Base-by-base conservation (phyloP, 2,329 filamentous ascomycete genomes). In the Neopestalotiopsis clavispora region DNA sequence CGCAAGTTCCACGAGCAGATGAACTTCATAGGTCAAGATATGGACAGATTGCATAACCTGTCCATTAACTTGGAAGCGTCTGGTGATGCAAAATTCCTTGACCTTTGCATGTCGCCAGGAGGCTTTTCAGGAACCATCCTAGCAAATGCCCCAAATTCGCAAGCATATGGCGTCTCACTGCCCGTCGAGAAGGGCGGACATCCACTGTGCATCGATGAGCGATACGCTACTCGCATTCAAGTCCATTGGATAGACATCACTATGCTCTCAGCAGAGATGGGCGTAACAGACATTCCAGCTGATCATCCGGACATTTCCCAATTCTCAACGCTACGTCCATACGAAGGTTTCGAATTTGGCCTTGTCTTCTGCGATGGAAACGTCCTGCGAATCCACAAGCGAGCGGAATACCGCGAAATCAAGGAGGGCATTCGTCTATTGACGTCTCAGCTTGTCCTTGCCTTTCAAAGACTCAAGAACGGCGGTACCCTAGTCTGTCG, bases 91-190 rank as follows among this genome's bases (percentile, higher is more conserved):
- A 73, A 59, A 10, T 78, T 89, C 23, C 81, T 90, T 1, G 87
- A 90, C 71, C 79, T 88, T 70, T 88, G 87, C 74, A 84, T 86
- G 78, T 87, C 87, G 0, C 87, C 87, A 0, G 87, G 87, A 4
- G 87, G 84, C 1, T 90, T 87, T 71, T 75, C 84, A 2, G 69
- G 72, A 0, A 76, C 75, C 9, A 80, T 80, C 0, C 70, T 87
- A 32, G 45, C 74, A 4, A 69, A 72, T 12, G 84, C 83, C 63
- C 81, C 76, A 0, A 42, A 62, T 0, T 78, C 83, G 3, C 66
- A 34, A 0, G 75, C 75, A 20, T 73, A 80, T 1, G 81, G 78
- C 0, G 80, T 87, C 68, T 86, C 74, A 38, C 75, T 88, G 1
- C 82, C 84, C 0, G 10, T 66, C 0, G 56, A 72, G 0, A 58